Evolutionary conservation across 2,329 filamentous ascomycete genomes (phyloP).

Genomic region (Penicillium sp.): DNA sequence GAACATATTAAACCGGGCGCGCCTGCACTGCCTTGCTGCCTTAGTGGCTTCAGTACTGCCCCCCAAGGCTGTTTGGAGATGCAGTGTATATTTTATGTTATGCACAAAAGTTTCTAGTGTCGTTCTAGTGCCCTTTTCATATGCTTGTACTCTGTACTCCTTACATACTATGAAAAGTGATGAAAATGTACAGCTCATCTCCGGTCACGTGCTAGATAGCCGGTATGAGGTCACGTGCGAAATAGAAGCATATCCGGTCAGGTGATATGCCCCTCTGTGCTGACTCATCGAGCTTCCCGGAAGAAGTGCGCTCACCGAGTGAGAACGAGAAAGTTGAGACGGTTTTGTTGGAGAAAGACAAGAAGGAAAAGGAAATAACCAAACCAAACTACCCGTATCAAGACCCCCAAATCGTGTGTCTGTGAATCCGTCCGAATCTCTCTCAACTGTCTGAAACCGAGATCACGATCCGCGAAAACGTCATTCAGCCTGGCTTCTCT

Average conservation of each 20-base stretch:
- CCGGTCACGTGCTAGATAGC: not conserved
- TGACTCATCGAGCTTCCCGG: constrained; percentile 5
- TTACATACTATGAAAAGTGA: not conserved
- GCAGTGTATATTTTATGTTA: not conserved
- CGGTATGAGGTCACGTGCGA: not conserved
- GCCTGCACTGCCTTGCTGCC: constrained; percentile 6
- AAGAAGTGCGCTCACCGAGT: constrained; percentile 7
- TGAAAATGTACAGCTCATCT: not conserved
- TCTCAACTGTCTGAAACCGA: constrained; percentile 14
- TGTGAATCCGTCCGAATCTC: not conserved
- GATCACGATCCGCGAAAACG: constrained; percentile 18
- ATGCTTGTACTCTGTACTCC: not conserved
- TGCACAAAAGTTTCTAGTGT: not conserved
- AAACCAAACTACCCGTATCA: not conserved
- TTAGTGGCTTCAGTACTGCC: not conserved
- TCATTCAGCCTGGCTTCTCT: constrained; percentile 41
- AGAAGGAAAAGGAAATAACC: not conserved
- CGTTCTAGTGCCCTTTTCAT: not conserved
- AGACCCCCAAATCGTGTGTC: not conserved
- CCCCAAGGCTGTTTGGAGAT: not conserved
- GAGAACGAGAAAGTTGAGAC: constrained; percentile 4
- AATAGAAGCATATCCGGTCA: not conserved
- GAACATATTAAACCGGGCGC: constrained; percentile 2
- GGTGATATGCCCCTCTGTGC: constrained; percentile 3
- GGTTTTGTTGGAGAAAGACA: not conserved